Percentiles rank a stretch among this genome's conserved stretches.
Evolutionary conservation across 1,284 basidiomycete genomes (phyloP).

Genomic region (Apiotrichum domesticum): DNA sequence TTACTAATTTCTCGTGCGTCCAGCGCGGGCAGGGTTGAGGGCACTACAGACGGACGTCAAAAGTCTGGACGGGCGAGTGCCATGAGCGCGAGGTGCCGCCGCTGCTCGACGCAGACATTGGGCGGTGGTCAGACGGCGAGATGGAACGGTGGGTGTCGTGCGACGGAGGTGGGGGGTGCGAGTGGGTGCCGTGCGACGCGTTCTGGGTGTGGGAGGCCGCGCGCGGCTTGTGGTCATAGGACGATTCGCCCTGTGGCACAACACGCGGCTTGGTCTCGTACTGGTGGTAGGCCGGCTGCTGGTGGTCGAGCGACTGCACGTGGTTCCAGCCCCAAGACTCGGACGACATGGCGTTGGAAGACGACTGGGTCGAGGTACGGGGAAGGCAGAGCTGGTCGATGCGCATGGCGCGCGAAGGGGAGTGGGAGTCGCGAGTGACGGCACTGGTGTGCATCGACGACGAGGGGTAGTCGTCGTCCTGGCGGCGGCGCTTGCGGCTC

Average conservation of each 20-base stretch:
- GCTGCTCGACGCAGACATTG: constrained; percentile 9
- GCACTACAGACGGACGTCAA: constrained; percentile 9
- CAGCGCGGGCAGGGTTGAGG: no score
- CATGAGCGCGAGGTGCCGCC: constrained; percentile 1
- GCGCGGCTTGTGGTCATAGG: constrained; percentile 11
- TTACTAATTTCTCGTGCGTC: no score
- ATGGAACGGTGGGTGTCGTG: constrained; percentile 3
- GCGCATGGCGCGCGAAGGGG: constrained; percentile 15
- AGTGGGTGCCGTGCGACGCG: background rate
- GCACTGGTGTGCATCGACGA: constrained; percentile 1
- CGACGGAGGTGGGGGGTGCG: background rate
- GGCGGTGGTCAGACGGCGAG: constrained; percentile 5
- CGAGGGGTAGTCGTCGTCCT: constrained; percentile 11
- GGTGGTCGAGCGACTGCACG: constrained; percentile 1
- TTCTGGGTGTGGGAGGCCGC: background rate
- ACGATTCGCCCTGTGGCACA: background rate
- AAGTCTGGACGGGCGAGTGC: constrained; percentile 9
- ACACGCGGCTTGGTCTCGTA: background rate
- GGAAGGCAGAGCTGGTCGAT: constrained; percentile 15
- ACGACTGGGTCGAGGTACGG: background rate
- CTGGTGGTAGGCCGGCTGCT: background rate
- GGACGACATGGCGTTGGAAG: background rate
- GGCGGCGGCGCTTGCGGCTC: constrained; percentile 10
- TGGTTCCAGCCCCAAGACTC: constrained; percentile 4
- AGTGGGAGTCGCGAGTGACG: background rate